phyloP scores from a whole-genome alignment of 768 basidiomycete genomes.

The Stropharia rugosoannulata region DNA sequence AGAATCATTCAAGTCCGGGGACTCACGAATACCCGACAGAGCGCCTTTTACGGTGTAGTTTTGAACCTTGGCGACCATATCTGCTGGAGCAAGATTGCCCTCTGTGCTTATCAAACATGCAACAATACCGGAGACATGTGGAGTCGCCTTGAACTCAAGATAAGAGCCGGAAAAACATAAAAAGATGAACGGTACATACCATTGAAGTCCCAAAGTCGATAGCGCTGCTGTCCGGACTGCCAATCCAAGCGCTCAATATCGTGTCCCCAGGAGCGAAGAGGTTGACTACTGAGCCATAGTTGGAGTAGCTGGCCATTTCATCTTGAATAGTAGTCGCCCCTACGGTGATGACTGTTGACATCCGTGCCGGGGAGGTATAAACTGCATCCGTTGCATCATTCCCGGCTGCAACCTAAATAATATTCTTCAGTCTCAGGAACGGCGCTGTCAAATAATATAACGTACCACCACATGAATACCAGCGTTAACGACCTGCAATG shows the following conservation, averaged over 20 bases:
- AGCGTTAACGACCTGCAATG: conserved; percentile 22
- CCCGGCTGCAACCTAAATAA: conserved; percentile 30
- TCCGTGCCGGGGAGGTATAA: conserved; percentile 33
- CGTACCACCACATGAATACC: conserved; percentile 29
- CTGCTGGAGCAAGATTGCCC: conserved; percentile 30
- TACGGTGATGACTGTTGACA: conserved; percentile 34
- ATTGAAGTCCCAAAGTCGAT: conserved; percentile 28
- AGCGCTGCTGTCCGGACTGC: conserved; percentile 22
- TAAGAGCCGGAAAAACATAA: neutral
- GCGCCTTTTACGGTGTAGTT: conserved; percentile 24
- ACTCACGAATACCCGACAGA: conserved; percentile 29
- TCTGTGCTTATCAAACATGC: conserved; percentile 33
- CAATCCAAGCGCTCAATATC: conserved; percentile 31
- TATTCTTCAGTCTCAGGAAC: too few species aligned
- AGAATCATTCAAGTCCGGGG: neutral
- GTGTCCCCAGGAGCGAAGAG: conserved; percentile 38
- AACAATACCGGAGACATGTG: conserved; percentile 39
- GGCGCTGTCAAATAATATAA: neutral
- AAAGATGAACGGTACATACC: conserved; percentile 12
- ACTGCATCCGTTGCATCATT: conserved; percentile 31
- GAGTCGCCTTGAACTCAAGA: conserved; percentile 27
- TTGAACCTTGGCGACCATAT: conserved; percentile 23
- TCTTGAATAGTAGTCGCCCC: conserved; percentile 37
- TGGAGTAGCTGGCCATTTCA: conserved; percentile 34
- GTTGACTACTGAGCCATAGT: conserved; percentile 41